Conservation (phyloP, 768 basidiomycete genomes). For the Boletellus emodensis region DNA sequence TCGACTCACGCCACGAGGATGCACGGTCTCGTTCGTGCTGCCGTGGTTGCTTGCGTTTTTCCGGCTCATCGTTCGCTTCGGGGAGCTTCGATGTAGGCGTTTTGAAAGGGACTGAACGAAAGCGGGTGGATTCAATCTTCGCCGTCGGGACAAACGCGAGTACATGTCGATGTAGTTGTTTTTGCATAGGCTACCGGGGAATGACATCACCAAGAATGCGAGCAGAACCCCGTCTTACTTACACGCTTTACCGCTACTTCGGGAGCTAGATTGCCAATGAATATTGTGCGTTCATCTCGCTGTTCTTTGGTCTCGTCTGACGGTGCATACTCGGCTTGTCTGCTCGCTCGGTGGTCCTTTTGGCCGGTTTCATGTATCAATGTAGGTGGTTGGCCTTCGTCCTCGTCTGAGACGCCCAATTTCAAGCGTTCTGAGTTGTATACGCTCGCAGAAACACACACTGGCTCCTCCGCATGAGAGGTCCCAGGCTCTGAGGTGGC, state of each 20-base stretch:
- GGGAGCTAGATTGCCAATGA: slow-evolving; percentile 83
- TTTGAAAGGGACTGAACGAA: slow-evolving; percentile 91
- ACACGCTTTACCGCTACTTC: slow-evolving; percentile 78
- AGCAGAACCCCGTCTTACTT: slow-evolving; percentile 19
- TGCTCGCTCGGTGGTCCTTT: slow-evolving; percentile 26
- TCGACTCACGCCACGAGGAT: slow-evolving; percentile 51
- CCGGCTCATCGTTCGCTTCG: slow-evolving; percentile 31
- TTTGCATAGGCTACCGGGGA: slow-evolving; percentile 59
- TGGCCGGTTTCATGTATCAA: slow-evolving; percentile 65
- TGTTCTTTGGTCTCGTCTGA: slow-evolving; percentile 67
- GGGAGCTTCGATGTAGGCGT: slow-evolving; percentile 68
- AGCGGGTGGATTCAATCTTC: slow-evolving; percentile 89
- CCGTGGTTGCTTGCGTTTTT: slow-evolving; percentile 32
- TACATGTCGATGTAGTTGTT: slow-evolving; percentile 75
- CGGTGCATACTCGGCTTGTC: slow-evolving; percentile 51
- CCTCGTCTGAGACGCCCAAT: slow-evolving; percentile 19
- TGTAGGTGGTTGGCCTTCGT: slow-evolving; percentile 32
- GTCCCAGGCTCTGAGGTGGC: neutral
- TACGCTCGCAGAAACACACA: slow-evolving; percentile 13
- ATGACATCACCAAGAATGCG: neutral
- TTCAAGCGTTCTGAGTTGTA: slow-evolving; percentile 26
- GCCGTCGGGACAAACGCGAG: slow-evolving; percentile 65
- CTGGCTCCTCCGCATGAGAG: neutral
- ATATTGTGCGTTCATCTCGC: slow-evolving; percentile 80
- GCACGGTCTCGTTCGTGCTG: slow-evolving; percentile 57